Evolutionary conservation across 2,329 filamentous ascomycete genomes (phyloP).

Genomic region (Nemania diffusa): DNA sequence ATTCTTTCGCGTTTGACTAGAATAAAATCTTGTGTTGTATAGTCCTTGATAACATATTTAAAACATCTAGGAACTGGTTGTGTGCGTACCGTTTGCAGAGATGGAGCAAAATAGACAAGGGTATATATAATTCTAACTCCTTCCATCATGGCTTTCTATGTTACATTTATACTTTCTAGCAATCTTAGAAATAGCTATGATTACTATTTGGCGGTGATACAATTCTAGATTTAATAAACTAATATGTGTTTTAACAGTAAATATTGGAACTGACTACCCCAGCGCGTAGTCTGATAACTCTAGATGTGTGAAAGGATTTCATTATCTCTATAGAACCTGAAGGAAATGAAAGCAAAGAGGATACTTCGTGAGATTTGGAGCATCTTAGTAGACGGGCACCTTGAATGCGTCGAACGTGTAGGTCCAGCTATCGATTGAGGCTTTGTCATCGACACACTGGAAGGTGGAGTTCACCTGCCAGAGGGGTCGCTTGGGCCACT

Average conservation of each 20-base stretch:
- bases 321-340: background rate
- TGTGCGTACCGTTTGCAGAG: no score
- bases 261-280: background rate
- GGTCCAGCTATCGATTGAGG: background rate
- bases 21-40: no score
- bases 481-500: slow-evolving; percentile 53
- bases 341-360: background rate
- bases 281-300: background rate
- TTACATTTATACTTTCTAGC: background rate
- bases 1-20: no score
- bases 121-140: no score
- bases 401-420: slow-evolving; percentile 7
- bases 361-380: background rate
- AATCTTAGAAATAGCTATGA: background rate
- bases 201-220: background rate
- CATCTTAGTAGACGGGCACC: slow-evolving; percentile 3
- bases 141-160: no score
- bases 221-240: background rate
- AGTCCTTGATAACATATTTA: no score
- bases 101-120: no score
- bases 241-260: background rate
- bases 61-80: no score
- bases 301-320: background rate
- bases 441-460: slow-evolving; percentile 39
- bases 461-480: slow-evolving; percentile 43